Percentiles rank a stretch among this genome's conserved stretches.
Evolutionary conservation across 2,329 filamentous ascomycete species (phyloP).

Genomic region (Calonectria leucothoes): DNA sequence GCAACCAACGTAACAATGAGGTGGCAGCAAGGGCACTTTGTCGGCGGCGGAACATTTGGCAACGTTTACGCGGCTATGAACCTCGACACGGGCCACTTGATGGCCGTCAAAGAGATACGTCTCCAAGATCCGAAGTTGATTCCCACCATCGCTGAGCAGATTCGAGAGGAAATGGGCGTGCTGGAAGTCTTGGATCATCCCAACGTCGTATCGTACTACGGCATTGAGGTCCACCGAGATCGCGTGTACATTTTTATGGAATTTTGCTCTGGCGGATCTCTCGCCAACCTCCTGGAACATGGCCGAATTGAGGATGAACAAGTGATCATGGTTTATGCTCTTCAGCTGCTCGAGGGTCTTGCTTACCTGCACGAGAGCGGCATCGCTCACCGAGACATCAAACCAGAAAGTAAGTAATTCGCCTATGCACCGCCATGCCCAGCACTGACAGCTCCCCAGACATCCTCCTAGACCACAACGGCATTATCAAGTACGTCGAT

Average conservation of each 20-base stretch:
- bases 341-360: conserved; percentile 93
- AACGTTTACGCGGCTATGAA: conserved; percentile 99
- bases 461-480: conserved; percentile 95
- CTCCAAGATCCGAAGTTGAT: conserved; percentile 97
- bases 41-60: conserved; percentile 96
- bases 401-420: conserved; percentile 85
- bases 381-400: conserved; percentile 97
- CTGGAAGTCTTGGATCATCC: conserved; percentile 96
- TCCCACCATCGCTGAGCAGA: conserved; percentile 91
- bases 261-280: conserved; percentile 94
- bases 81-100: conserved; percentile 92
- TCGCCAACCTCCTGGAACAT: conserved; percentile 91
- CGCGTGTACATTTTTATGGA: conserved; percentile 99
- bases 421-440: background rate
- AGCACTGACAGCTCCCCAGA: conserved; percentile 62
- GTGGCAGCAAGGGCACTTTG: conserved; percentile 99
- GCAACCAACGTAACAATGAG: conserved; percentile 95
- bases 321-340: conserved; percentile 94
- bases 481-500: conserved; percentile 99
- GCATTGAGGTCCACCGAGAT: conserved; percentile 97
- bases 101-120: conserved; percentile 99
- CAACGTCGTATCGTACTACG: conserved; percentile 97
- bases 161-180: conserved; percentile 97
- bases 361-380: conserved; percentile 92
- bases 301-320: conserved; percentile 98